A percentile compares a stretch with the other conserved stretches of the same genome.
These are phyloP conservation scores for Paulownia fortunei DNA, from an alignment of 257 asterid species.

Conservation along the genomic window DNA sequence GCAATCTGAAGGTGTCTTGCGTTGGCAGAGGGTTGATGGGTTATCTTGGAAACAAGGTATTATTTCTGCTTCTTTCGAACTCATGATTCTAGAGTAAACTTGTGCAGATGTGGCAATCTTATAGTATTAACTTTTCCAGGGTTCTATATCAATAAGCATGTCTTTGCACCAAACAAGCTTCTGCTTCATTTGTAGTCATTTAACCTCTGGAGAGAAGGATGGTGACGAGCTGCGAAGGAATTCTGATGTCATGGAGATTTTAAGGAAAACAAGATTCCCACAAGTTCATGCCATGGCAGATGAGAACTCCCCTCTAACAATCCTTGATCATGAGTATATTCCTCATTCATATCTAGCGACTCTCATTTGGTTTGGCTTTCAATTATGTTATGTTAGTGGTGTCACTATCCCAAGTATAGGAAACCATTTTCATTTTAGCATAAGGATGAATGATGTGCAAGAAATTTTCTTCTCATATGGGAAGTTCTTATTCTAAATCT, in stretches of 20 bases:
- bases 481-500: background rate
- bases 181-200: conserved; percentile 92
- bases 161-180: conserved; percentile 88
- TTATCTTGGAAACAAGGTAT: conserved; percentile 93
- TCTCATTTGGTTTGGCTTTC: background rate
- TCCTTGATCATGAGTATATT: conserved; percentile 83
- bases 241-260: conserved; percentile 89
- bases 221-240: conserved; percentile 89
- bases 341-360: background rate
- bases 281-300: conserved; percentile 59
- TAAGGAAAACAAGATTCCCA: conserved; percentile 89
- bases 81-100: conserved; percentile 12
- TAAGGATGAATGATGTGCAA: background rate
- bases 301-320: conserved; percentile 79
- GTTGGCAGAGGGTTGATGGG: conserved; percentile 98
- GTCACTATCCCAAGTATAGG: background rate
- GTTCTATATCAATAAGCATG: conserved; percentile 93
- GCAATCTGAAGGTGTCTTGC: conserved; percentile 78
- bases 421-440: background rate
- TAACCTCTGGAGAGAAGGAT: conserved; percentile 90
- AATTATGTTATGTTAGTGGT: background rate
- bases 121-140: conserved; percentile 49
- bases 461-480: background rate
- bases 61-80: background rate
- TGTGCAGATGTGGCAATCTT: conserved; percentile 18